phyloP scores from a whole-genome alignment of 345 rosid genomes.

The Cochlearia excelsa region DNA sequence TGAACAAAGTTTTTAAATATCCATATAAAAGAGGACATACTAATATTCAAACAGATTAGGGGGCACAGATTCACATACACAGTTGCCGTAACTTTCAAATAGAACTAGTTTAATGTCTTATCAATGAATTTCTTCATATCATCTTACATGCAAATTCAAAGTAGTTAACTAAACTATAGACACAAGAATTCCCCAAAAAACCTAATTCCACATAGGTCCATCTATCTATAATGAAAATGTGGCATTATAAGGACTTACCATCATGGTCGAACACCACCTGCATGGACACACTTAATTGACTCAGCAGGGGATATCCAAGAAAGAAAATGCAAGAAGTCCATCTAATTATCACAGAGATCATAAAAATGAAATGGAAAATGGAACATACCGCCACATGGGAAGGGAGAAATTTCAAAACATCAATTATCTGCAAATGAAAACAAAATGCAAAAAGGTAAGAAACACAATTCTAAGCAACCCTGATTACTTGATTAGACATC shows the following conservation, averaged over 20 bases:
- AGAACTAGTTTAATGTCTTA: constrained; percentile 10
- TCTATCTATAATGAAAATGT: neutral
- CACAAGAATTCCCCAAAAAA: neutral
- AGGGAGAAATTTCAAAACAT: constrained; percentile 83
- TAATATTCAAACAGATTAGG: neutral
- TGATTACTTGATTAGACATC: constrained; percentile 12
- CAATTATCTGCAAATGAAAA: constrained; percentile 62
- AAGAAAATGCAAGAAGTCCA: constrained; percentile 11
- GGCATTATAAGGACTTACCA: constrained; percentile 53
- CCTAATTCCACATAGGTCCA: constrained; percentile 5
- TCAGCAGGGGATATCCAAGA: constrained; percentile 10
- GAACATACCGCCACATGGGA: constrained; percentile 82
- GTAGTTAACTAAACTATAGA: constrained; percentile 1
- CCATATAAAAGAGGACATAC: neutral
- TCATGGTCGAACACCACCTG: constrained; percentile 99
- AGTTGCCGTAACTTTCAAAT: constrained; percentile 6
- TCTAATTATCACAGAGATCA: constrained; percentile 1
- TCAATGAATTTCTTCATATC: neutral
- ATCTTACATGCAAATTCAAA: constrained; percentile 6
- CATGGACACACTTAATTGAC: constrained; percentile 28
- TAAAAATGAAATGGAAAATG: constrained; percentile 21
- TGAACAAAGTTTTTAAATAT: neutral
- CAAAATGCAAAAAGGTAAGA: constrained; percentile 6
- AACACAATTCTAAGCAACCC: constrained; percentile 12
- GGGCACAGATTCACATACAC: constrained; percentile 9